Evolutionary conservation across 192 early-diverging fungal species (phyloP), one percentile per base, ranked within the genome.

Genomic region (Coemansia sp.): DNA sequence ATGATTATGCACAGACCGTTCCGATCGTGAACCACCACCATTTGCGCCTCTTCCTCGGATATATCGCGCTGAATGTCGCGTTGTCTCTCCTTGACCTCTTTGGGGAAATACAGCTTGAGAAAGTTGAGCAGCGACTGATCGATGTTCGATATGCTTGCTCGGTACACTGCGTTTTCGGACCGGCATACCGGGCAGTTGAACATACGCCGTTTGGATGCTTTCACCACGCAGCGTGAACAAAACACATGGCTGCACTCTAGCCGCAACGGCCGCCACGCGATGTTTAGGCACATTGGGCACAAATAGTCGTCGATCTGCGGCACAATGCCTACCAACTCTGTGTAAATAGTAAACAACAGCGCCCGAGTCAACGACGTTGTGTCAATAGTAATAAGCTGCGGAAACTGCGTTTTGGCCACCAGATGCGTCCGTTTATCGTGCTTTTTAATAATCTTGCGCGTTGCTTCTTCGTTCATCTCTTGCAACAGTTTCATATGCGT

Each of bases 381-480:
- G 50, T 72, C 71, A 38, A 75, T 64, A 48, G 68, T 65, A 15
- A 77, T 31, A 7, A 80, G 44, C 56, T 69, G 68, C 11, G 77
- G 75, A n/a, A 83, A 83, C 65, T 72, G 66, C 15, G 64, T 65
- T 54, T 69, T 75, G 50, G 86, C 84, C 1, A 77, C 62, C 50
- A 94, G 69, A 21, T 87, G 86, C 9, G 88, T 92, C 20, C 87
- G 85, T 68, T 94, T 94, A 68, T 94, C 93, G 66, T 94, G 93
- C 70, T 94, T 94, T 70, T 94, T 94, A 31, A 94, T 69, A 26
- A 94, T 93, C 68, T 94, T 94, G 37, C 83, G 83, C 65, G 89
- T 87, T 0, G 93, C 91, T 50, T 81, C 85, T 53, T 85, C 85
- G 71, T 94, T 94, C 65, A 93, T 66, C 54, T 83, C 85, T 47